These are phyloP conservation scores for Aspergillus candidus DNA, from an alignment of 2,329 filamentous ascomycete species.

Conservation along the genomic window DNA sequence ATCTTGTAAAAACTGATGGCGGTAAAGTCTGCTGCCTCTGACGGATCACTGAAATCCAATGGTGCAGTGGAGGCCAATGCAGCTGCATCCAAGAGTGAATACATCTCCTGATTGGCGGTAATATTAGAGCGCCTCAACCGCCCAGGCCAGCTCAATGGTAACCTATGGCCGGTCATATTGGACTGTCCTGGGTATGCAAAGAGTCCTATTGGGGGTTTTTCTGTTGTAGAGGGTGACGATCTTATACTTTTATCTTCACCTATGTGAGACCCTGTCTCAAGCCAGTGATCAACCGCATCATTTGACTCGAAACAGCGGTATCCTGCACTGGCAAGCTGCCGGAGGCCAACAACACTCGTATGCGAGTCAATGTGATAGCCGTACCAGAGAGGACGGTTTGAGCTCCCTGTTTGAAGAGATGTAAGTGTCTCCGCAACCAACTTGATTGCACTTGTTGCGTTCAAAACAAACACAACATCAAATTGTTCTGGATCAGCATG, in stretches of 20 bases:
- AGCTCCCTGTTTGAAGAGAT: constrained; percentile 1
- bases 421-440: constrained; percentile 8
- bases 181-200: constrained; percentile 14
- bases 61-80: constrained; percentile 11
- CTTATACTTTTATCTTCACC: background rate
- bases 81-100: constrained; percentile 10
- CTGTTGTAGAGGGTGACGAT: background rate
- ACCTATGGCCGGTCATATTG: constrained; percentile 12
- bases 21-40: constrained; percentile 10
- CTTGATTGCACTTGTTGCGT: constrained; percentile 10
- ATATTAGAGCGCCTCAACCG: constrained; percentile 4
- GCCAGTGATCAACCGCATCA: constrained; percentile 7
- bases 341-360: constrained; percentile 10
- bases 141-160: constrained; percentile 7
- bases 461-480: constrained; percentile 11
- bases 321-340: constrained; percentile 7
- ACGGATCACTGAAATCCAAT: constrained; percentile 4
- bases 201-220: constrained; percentile 4
- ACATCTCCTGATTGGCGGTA: constrained; percentile 2
- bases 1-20: constrained; percentile 14
- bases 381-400: constrained; percentile 5
- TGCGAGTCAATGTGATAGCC: constrained; percentile 13
- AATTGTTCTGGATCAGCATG: constrained; percentile 9
- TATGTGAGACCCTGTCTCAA: background rate
- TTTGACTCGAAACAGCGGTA: constrained; percentile 8